phyloP scores from a whole-genome alignment of 192 early-diverging fungal genomes.

The Irineochytrium annulatum region DNA sequence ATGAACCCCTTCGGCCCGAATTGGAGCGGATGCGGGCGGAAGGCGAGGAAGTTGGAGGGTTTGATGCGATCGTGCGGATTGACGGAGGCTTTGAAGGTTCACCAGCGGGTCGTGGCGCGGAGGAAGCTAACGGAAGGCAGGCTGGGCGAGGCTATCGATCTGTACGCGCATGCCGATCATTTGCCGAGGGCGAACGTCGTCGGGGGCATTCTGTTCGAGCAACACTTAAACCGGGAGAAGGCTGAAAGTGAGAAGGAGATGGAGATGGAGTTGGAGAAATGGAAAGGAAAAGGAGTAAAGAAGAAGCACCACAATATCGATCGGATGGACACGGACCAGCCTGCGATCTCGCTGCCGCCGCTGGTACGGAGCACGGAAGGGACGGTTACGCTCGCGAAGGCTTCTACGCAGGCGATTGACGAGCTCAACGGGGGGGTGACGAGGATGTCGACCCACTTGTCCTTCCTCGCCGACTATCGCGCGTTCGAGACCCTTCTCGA shows the following conservation, averaged over 20 bases:
- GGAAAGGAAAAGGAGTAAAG: too few relatives aligned
- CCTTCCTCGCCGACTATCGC: background rate
- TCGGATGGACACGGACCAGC: too few relatives aligned
- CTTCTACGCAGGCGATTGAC: background rate
- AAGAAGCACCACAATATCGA: too few relatives aligned
- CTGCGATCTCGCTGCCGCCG: background rate
- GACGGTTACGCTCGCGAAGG: background rate
- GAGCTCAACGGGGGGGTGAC: background rate
- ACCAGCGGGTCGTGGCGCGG: background rate
- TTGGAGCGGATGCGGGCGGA: too few relatives aligned
- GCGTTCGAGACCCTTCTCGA: background rate
- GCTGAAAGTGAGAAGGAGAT: too few relatives aligned
- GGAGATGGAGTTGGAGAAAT: background rate
- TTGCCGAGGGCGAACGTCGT: background rate
- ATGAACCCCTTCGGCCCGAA: background rate
- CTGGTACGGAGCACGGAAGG: background rate
- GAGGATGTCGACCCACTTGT: background rate
- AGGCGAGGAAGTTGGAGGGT: too few relatives aligned
- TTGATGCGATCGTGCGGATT: too few relatives aligned
- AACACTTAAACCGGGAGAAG: too few relatives aligned
- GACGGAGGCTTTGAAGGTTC: too few relatives aligned
- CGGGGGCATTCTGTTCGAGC: background rate
- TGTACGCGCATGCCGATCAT: background rate
- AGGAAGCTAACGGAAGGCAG: background rate
- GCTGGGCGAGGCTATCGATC: conserved; percentile 10